Evolutionary conservation across 2,329 filamentous ascomycete genomes (phyloP).

Genomic region (Nigrospora oryzae): DNA sequence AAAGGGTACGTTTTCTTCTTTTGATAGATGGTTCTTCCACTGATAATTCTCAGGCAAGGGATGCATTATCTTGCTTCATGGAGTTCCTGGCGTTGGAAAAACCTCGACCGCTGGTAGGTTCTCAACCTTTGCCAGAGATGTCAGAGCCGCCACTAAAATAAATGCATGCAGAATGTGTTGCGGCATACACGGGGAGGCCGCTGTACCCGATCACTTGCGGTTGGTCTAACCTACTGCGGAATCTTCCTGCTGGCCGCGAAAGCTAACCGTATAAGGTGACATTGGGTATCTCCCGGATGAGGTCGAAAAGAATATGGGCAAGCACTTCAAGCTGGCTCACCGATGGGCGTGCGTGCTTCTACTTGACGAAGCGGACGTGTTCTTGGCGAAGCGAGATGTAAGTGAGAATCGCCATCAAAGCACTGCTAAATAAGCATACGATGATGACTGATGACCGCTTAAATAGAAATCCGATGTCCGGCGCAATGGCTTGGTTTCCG

Average conservation of each 20-base stretch:
- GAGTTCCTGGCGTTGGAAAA: not conserved
- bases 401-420: no score
- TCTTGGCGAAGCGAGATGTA: not conserved
- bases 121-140: no score
- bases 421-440: no score
- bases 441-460: no score
- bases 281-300: conserved; percentile 1
- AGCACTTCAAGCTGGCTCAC: not conserved
- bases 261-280: not conserved
- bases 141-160: no score
- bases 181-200: not conserved
- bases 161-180: not conserved
- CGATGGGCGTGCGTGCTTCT: conserved; percentile 1
- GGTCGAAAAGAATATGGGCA: not conserved
- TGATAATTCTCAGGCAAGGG: not conserved
- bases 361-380: not conserved
- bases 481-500: not conserved
- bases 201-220: not conserved
- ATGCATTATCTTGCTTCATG: not conserved
- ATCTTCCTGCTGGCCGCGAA: not conserved
- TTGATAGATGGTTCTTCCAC: no score
- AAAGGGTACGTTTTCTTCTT: not conserved
- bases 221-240: not conserved
- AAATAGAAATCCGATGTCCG: not conserved
- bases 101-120: not conserved